Evolutionary conservation across 257 asterid genomes (phyloP).

Genomic region (Apocynum venetum): DNA sequence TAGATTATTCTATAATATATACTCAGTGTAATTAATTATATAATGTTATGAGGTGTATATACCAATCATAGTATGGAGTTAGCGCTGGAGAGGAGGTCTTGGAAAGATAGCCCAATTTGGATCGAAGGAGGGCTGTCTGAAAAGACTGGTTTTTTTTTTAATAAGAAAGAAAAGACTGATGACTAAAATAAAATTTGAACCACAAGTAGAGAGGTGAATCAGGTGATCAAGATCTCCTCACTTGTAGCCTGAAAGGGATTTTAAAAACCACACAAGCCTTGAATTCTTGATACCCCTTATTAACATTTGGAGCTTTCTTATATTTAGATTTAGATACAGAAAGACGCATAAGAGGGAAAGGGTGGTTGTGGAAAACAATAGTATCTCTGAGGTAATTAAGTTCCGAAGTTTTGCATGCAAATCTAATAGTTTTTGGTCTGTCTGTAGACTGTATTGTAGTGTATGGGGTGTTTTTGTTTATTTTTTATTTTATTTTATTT

Average conservation of each 20-base stretch:
- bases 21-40: background rate
- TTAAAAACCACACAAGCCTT: constrained; percentile 19
- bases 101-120: background rate
- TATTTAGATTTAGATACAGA: background rate
- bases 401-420: constrained; percentile 4
- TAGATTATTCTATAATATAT: background rate
- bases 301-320: background rate
- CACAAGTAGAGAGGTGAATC: constrained; percentile 30
- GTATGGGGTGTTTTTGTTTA: background rate
- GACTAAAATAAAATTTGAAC: constrained; percentile 29
- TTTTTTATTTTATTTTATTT: background rate
- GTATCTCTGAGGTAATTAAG: constrained; percentile 26
- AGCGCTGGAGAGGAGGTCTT: background rate
- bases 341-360: background rate
- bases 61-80: background rate
- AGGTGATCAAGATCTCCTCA: constrained; percentile 29
- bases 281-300: background rate
- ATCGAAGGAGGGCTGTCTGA: background rate
- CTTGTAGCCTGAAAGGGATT: constrained; percentile 38
- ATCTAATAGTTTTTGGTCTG: constrained; percentile 1
- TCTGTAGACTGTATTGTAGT: background rate
- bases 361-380: constrained; percentile 11
- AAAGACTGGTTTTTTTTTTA: background rate
- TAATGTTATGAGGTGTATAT: background rate
- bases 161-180: background rate